A percentile compares a stretch with the other conserved stretches of the same genome.
phyloP scores from a whole-genome alignment of 2,329 filamentous ascomycete species.

The Colletotrichum camelliae region DNA sequence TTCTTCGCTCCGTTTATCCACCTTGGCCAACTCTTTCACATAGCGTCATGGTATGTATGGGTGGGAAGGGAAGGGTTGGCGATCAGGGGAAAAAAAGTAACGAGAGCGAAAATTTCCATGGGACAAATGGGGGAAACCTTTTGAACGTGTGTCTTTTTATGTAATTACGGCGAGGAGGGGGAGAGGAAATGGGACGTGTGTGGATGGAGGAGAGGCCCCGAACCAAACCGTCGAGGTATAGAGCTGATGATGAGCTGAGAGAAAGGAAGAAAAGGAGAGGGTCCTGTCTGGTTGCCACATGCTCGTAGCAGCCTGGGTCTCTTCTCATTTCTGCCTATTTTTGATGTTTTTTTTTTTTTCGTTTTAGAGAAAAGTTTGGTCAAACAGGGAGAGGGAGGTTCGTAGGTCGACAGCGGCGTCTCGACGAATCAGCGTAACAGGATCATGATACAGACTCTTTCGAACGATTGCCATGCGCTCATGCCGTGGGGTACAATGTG shows the following conservation, averaged over 20 bases:
- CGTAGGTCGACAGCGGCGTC: not conserved
- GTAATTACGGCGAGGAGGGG: conserved; percentile 17
- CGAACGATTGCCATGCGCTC: not conserved
- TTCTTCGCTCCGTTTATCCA: not conserved
- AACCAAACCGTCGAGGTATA: not conserved
- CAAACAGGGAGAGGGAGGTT: not conserved
- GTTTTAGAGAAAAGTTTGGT: not conserved
- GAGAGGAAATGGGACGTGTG: not conserved
- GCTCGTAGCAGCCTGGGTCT: not conserved
- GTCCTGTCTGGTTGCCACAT: not conserved
- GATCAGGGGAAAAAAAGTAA: not conserved
- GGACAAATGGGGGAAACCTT: not conserved
- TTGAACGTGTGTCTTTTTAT: not conserved
- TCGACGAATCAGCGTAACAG: conserved; percentile 6
- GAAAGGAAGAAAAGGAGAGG: not conserved
- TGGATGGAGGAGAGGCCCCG: not conserved
- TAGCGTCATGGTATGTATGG: not conserved
- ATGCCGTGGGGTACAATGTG: not conserved
- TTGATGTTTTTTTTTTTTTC: not conserved
- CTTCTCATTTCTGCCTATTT: not conserved
- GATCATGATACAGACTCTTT: conserved; percentile 35
- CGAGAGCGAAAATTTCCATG: not conserved
- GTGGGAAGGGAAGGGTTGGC: not conserved
- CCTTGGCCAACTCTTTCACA: not conserved
- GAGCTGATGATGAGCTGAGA: not conserved